Evolutionary conservation across 2,329 filamentous ascomycete genomes (phyloP).

Genomic region (Fusarium agapanthi): DNA sequence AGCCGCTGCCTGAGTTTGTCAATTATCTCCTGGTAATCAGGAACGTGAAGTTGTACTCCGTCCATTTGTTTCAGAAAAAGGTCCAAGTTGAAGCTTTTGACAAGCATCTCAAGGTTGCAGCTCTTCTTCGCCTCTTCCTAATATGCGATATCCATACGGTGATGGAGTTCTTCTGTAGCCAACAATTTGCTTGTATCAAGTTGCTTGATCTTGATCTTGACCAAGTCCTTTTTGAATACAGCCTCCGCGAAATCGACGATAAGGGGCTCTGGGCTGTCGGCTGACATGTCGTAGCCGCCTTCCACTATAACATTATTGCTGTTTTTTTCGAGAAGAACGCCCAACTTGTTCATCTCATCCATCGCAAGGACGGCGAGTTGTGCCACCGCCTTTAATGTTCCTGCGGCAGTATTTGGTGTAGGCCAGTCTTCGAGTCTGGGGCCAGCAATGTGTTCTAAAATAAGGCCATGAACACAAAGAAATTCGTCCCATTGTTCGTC

Average conservation of each 20-base stretch:
- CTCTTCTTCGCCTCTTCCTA: accelerated
- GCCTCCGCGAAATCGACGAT: not conserved
- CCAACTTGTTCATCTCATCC: not conserved
- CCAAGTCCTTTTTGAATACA: not conserved
- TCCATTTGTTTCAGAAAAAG: not conserved
- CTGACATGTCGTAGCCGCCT: too few relatives aligned
- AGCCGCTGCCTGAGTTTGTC: accelerated
- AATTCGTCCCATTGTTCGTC: accelerated
- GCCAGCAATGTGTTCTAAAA: not conserved
- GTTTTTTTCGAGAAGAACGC: not conserved
- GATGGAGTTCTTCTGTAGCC: not conserved
- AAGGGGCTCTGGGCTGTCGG: not conserved
- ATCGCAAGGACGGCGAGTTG: not conserved
- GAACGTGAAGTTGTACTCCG: not conserved
- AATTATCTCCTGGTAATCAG: not conserved
- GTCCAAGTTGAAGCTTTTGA: not conserved
- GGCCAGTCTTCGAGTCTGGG: not conserved
- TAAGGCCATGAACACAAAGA: not conserved
- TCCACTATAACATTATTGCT: not conserved
- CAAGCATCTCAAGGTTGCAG: not conserved
- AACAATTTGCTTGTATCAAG: accelerated
- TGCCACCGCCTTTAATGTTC: accelerated
- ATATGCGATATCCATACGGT: not conserved
- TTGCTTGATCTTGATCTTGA: not conserved
- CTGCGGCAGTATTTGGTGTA: accelerated